Conservation (phyloP, 1,139 yeast species). For the Suhomyces kunorum region DNA sequence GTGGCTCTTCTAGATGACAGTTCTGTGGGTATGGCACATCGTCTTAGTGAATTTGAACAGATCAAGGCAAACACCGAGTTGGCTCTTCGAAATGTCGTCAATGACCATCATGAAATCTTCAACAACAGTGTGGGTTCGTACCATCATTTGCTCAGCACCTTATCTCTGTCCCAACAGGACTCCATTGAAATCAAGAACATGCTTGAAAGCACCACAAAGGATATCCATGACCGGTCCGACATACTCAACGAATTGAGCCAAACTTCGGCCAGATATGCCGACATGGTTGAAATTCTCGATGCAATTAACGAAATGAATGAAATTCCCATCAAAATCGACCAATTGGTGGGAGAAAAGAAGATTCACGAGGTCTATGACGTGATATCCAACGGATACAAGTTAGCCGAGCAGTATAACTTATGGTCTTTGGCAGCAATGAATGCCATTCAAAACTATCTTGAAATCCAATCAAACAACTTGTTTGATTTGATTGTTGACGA, state of each 20-base stretch:
- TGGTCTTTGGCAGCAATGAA: slow-evolving; percentile 65
- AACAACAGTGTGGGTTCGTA: slow-evolving; percentile 56
- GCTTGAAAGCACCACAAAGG: slow-evolving; percentile 50
- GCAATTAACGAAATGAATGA: slow-evolving; percentile 64
- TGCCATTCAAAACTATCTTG: slow-evolving; percentile 58
- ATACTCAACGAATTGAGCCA: slow-evolving; percentile 64
- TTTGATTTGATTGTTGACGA: slow-evolving; percentile 79
- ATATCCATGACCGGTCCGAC: slow-evolving; percentile 56
- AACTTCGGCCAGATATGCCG: slow-evolving; percentile 61
- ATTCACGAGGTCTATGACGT: slow-evolving; percentile 69
- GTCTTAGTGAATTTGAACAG: slow-evolving; percentile 57
- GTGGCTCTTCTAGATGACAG: slow-evolving; percentile 78
- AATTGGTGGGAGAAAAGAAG: slow-evolving; percentile 62
- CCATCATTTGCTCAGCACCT: slow-evolving; percentile 48
- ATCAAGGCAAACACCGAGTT: slow-evolving; percentile 56
- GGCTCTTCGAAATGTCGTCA: slow-evolving; percentile 69
- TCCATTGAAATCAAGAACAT: slow-evolving; percentile 38
- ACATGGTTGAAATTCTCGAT: slow-evolving; percentile 69
- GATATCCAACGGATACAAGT: slow-evolving; percentile 54
- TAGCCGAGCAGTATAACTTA: slow-evolving; percentile 60
- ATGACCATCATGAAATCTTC: slow-evolving; percentile 81
- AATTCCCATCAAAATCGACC: slow-evolving; percentile 67
- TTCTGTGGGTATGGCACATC: slow-evolving; percentile 84
- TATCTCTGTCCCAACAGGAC: slow-evolving; percentile 59
- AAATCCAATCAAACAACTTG: slow-evolving; percentile 62